Conservation (phyloP, 345 rosid genomes). For the Populus ilicifolia region DNA sequence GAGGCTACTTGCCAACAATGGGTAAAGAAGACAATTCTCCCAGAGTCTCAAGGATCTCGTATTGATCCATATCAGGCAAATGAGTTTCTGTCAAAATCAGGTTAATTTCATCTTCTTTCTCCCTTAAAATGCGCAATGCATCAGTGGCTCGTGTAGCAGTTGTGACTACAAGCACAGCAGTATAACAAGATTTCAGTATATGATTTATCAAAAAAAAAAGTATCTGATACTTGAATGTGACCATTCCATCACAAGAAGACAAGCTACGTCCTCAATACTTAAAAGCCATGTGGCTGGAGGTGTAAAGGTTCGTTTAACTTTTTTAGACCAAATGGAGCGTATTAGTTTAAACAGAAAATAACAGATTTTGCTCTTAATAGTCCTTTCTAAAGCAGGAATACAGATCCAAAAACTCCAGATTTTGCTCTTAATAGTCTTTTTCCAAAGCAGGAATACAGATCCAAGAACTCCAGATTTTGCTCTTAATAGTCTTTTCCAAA, state of each 20-base stretch:
- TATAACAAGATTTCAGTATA: neutral
- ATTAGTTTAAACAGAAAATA: neutral
- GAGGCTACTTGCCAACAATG: constrained; percentile 35
- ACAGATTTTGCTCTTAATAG: neutral
- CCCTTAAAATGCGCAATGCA: constrained; percentile 32
- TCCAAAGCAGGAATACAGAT: neutral
- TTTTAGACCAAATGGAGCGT: neutral
- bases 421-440: neutral
- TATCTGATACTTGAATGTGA: neutral
- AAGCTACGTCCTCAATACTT: neutral
- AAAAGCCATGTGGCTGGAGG: neutral
- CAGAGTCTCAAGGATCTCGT: constrained; percentile 44
- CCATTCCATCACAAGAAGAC: neutral
- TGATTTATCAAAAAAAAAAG: neutral
- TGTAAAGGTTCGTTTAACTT: neutral
- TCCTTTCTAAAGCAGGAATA: neutral
- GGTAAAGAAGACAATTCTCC: constrained; percentile 32
- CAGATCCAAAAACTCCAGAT: neutral
- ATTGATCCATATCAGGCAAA: constrained; percentile 48
- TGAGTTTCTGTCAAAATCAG: constrained; percentile 44
- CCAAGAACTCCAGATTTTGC: neutral
- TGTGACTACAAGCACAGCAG: constrained; percentile 30
- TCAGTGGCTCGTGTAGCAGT: constrained; percentile 39
- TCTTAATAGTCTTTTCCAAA: neutral
- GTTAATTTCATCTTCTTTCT: constrained; percentile 28